Percentiles rank a stretch among this genome's conserved stretches.
Conservation (phyloP, 108 stramenopile genomes). For the Licmophora abbreviata region DNA sequence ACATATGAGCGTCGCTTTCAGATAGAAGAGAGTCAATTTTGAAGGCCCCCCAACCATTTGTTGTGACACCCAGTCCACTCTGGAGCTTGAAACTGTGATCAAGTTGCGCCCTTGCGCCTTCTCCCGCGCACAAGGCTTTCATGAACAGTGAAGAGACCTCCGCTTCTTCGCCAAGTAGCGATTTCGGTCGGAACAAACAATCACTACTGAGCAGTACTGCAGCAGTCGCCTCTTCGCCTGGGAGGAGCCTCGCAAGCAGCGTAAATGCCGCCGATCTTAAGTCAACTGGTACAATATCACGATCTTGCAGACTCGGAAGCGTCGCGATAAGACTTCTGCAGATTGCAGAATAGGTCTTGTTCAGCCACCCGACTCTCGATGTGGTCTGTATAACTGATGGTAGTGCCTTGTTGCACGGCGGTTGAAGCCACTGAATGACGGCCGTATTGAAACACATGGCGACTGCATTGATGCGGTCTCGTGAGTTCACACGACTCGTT, state of each 20-base stretch:
- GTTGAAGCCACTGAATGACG: too few relatives aligned
- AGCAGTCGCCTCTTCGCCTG: constrained; percentile 62
- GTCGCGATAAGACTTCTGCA: too few relatives aligned
- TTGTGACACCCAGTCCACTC: constrained; percentile 26
- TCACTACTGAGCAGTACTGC: constrained; percentile 48
- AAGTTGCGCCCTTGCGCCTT: constrained; percentile 31
- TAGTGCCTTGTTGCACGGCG: too few relatives aligned
- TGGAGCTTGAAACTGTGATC: constrained; percentile 56
- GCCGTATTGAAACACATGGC: too few relatives aligned
- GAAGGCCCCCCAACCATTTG: constrained; percentile 28
- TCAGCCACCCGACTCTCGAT: too few relatives aligned
- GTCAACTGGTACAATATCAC: too few relatives aligned
- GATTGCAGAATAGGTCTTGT: too few relatives aligned
- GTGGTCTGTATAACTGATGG: too few relatives aligned
- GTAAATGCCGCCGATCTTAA: constrained; percentile 48
- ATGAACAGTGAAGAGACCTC: constrained; percentile 31
- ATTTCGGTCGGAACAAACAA: constrained; percentile 15
- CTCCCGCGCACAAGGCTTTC: constrained; percentile 22
- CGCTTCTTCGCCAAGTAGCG: constrained; percentile 3
- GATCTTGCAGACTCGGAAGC: neutral
- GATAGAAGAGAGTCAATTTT: constrained; percentile 27
- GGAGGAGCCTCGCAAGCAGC: constrained; percentile 45
- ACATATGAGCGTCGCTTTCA: constrained; percentile 8
- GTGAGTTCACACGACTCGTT: too few relatives aligned
- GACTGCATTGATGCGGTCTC: too few relatives aligned